Base-by-base conservation (phyloP, 352 stramenopile genomes). In the Globisporangium viniferum region DNA sequence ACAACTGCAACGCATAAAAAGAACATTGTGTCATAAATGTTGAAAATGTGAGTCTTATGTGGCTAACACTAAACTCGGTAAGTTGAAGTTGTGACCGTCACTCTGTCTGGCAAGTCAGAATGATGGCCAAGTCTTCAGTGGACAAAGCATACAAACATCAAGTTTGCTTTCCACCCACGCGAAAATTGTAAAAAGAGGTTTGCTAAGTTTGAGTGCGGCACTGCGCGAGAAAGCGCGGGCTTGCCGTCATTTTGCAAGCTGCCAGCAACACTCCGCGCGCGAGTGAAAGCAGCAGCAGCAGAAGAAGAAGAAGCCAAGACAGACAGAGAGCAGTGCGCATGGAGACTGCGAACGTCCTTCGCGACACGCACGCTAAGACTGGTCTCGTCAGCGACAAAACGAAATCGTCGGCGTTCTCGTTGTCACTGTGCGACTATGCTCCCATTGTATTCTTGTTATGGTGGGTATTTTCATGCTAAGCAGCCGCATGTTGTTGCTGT, bases 11-110 rank as follows among this genome's bases (percentile, higher is more conserved):
- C 3, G 29, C 2, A 31, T 31, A 31, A 31, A 31, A n/a, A n/a
- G n/a, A 31, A 31, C 35, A 41, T 0, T 3, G 0, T 14, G 44
- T 9, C 44, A 51, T 3, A n/a, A 51, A 51, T 22, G 14, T 51
- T 8, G 15, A 51, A 51, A 51, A 51, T 8, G 12, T 8, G 10
- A 46, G 12, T 18, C 5, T 49, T n/a, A n/a, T 49, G 41, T 49
- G 41, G 15, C 15, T 49, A n/a, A 49, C 41, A 49, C 41, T 49
- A 22, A 6, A 49, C 22, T 59, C 29, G 27, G 27, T 10, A 41
- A 59, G 54, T 59, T 59, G 54, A 59, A 59, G 54, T 41, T 24
- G 27, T 7, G 54, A 59, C 53, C 53, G 24, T 59, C 53, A 59
- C 53, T 59, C 53, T 49, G 15, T 22, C 39, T 8, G 12, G 39